Evolutionary conservation across 2,329 filamentous ascomycete genomes (phyloP).

Genomic region (Didymella lethalis): DNA sequence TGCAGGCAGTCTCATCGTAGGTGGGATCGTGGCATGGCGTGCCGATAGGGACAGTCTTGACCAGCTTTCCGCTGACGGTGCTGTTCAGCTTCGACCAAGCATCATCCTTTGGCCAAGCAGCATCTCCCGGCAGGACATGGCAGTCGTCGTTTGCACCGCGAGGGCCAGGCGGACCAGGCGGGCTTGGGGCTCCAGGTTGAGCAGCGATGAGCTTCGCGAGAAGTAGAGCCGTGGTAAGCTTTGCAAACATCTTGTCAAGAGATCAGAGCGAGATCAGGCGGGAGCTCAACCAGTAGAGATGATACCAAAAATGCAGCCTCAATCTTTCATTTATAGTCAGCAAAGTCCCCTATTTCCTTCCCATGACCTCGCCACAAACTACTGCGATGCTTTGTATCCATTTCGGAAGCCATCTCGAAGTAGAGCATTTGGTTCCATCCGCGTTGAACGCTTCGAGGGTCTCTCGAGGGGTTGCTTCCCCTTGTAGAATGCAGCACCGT

Average conservation of each 20-base stretch:
- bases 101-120: conserved; percentile 46
- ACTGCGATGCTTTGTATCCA: conserved; percentile 12
- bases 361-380: conserved; percentile 14
- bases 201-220: conserved; percentile 14
- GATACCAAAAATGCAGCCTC: conserved; percentile 8
- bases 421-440: conserved; percentile 3
- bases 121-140: conserved; percentile 41
- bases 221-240: conserved; percentile 21
- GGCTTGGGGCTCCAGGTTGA: not conserved
- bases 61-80: conserved; percentile 50
- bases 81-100: conserved; percentile 49
- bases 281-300: conserved; percentile 10
- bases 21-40: conserved; percentile 45
- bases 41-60: conserved; percentile 52
- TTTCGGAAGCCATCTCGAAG: conserved; percentile 19
- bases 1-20: conserved; percentile 28
- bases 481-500: conserved; percentile 18
- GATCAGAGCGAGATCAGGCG: not conserved
- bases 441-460: conserved; percentile 13
- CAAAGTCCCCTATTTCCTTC: conserved; percentile 10
- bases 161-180: not conserved
- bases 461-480: conserved; percentile 15
- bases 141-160: conserved; percentile 14
- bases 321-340: conserved; percentile 17
- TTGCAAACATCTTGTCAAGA: conserved; percentile 21